These are phyloP conservation scores for Colletotrichum euphorbiae DNA, from an alignment of 2,329 filamentous ascomycete species.

Conservation along the genomic window DNA sequence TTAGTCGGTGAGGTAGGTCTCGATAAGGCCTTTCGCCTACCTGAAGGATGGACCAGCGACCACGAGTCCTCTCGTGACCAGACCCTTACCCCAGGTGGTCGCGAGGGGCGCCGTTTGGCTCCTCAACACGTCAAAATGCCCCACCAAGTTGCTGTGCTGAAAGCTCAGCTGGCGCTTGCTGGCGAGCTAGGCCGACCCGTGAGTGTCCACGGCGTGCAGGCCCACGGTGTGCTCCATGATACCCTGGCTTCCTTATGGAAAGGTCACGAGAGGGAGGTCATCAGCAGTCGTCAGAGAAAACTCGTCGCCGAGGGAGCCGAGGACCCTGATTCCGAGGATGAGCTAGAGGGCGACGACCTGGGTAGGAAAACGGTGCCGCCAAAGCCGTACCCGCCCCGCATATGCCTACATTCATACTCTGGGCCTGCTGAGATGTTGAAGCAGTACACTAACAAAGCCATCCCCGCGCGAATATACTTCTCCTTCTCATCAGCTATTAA, in stretches of 20 bases:
- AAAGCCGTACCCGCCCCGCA: constrained; percentile 82
- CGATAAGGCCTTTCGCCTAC: constrained; percentile 82
- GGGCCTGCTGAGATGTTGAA: constrained; percentile 79
- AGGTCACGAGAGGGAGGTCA: constrained; percentile 72
- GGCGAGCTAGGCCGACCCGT: constrained; percentile 74
- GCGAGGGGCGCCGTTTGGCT: constrained; percentile 76
- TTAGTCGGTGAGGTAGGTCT: constrained; percentile 83
- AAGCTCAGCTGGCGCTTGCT: constrained; percentile 77
- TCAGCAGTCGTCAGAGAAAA: constrained; percentile 69
- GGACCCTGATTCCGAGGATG: constrained; percentile 55
- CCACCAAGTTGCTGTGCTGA: constrained; percentile 76
- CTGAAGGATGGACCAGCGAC: constrained; percentile 64
- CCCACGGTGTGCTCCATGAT: constrained; percentile 77
- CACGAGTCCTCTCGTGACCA: constrained; percentile 51
- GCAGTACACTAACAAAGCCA: constrained; percentile 79
- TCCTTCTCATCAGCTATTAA: constrained; percentile 92
- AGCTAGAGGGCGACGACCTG: constrained; percentile 42
- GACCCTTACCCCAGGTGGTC: constrained; percentile 73
- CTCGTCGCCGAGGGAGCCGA: constrained; percentile 61
- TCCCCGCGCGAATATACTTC: constrained; percentile 84
- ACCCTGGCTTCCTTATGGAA: constrained; percentile 75
- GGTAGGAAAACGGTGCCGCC: constrained; percentile 3
- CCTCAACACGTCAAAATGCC: constrained; percentile 74
- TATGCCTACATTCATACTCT: constrained; percentile 95
- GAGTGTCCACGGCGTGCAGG: constrained; percentile 80